Evolutionary conservation across 83 land plant genomes (phyloP).

Genomic region (Larix sibirica): DNA sequence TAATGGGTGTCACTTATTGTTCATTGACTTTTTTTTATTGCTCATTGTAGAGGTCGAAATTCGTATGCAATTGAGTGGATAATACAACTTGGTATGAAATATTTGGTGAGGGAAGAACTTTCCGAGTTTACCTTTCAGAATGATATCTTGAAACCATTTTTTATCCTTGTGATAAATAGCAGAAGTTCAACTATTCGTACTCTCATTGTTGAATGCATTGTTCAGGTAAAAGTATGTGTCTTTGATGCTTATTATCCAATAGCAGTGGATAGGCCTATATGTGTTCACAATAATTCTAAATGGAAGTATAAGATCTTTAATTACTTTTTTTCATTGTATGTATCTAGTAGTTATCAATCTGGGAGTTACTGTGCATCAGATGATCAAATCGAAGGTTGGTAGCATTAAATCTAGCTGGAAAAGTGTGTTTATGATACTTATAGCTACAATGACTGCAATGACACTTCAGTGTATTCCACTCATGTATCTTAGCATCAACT

Average conservation of each 20-base stretch:
- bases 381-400: slow-evolving; percentile 96
- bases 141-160: slow-evolving; percentile 94
- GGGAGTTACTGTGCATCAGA: slow-evolving; percentile 39
- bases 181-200: slow-evolving; percentile 58
- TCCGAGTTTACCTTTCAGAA: slow-evolving; percentile 89
- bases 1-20: too few species aligned
- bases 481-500: too few species aligned
- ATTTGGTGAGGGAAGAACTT: slow-evolving; percentile 81
- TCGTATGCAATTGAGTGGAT: too few species aligned
- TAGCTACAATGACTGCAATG: slow-evolving; percentile 43
- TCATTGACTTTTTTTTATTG: too few species aligned
- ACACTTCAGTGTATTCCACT: too few species aligned
- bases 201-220: slow-evolving; percentile 32
- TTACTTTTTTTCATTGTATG: neutral
- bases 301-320: neutral
- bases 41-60: too few species aligned
- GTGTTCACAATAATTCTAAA: neutral
- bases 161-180: slow-evolving; percentile 79
- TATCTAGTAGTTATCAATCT: slow-evolving; percentile 3
- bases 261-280: neutral
- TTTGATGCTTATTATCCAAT: neutral
- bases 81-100: too few species aligned
- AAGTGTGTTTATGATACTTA: slow-evolving; percentile 97
- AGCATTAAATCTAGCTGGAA: slow-evolving; percentile 96
- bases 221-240: too few species aligned